Conservation (phyloP, 1,284 basidiomycete genomes). For the Microbotryomycetes sp. region DNA sequence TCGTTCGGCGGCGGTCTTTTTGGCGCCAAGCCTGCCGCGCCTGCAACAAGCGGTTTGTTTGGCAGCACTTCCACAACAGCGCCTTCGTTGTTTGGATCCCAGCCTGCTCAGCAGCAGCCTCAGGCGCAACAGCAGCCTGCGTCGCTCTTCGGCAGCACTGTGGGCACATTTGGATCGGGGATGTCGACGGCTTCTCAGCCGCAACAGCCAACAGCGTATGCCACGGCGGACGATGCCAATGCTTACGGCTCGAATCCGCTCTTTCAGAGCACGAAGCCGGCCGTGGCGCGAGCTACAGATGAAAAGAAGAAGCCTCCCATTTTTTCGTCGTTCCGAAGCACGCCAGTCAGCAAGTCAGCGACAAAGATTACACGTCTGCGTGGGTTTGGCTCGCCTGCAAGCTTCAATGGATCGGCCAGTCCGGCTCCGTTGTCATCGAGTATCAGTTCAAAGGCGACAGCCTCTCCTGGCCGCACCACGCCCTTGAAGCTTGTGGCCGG, state of each 20-base stretch:
- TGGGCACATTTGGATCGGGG: constrained; percentile 23
- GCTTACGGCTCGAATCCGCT: constrained; percentile 74
- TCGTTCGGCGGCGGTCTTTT: constrained; percentile 17
- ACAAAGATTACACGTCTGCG: constrained; percentile 46
- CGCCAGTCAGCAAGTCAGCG: constrained; percentile 36
- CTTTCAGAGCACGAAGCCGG: constrained; percentile 41
- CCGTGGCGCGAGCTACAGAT: constrained; percentile 37
- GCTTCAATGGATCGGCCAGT: constrained; percentile 9
- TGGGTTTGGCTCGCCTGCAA: constrained; percentile 42
- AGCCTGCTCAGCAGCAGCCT: constrained; percentile 13
- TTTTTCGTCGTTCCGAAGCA: constrained; percentile 40
- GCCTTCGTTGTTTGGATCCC: constrained; percentile 34
- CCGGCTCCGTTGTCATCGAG: constrained; percentile 15
- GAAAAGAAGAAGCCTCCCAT: constrained; percentile 45
- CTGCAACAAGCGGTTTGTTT: constrained; percentile 40
- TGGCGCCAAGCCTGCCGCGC: constrained; percentile 28
- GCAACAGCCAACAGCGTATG: constrained; percentile 49
- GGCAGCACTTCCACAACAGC: constrained; percentile 31
- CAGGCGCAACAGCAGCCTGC: constrained; percentile 18
- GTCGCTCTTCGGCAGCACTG: constrained; percentile 21
- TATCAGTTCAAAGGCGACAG: constrained; percentile 36
- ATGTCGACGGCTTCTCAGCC: constrained; percentile 24
- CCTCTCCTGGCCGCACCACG: constrained; percentile 16
- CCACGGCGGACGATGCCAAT: constrained; percentile 75
- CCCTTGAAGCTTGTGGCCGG: constrained; percentile 42